A percentile compares a stretch with the other conserved stretches of the same genome.
Evolutionary conservation across 495 filamentous ascomycete genomes (phyloP).

Genomic region (Penicillium samsonianum): DNA sequence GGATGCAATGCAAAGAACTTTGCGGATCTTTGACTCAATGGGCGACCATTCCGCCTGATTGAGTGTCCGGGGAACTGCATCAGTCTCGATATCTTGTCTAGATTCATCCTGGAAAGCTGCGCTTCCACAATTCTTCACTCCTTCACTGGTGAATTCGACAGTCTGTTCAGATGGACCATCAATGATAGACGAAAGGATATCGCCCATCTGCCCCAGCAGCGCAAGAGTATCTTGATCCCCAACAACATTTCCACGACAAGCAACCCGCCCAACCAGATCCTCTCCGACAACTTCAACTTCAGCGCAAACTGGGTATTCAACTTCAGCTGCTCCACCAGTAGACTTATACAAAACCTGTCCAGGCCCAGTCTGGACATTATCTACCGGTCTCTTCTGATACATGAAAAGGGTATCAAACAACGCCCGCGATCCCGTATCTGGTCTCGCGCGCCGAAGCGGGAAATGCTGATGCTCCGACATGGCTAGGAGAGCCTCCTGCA

Average conservation of each 20-base stretch:
- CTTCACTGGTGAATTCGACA: slow-evolving; percentile 48
- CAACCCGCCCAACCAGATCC: slow-evolving; percentile 64
- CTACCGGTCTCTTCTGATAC: slow-evolving; percentile 60
- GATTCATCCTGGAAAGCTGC: slow-evolving; percentile 27
- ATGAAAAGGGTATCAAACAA: slow-evolving; percentile 87
- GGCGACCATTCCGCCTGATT: slow-evolving; percentile 19
- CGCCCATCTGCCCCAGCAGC: slow-evolving; percentile 57
- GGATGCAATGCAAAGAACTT: slow-evolving; percentile 64
- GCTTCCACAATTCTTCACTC: slow-evolving; percentile 56
- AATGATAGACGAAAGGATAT: slow-evolving; percentile 55
- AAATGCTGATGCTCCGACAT: slow-evolving; percentile 56
- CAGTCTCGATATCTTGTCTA: background rate
- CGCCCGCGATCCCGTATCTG: slow-evolving; percentile 24
- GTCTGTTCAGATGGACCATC: slow-evolving; percentile 45
- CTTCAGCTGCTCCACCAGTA: slow-evolving; percentile 57
- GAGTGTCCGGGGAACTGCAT: background rate
- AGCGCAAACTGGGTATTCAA: slow-evolving; percentile 78
- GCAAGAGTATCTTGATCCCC: slow-evolving; percentile 39
- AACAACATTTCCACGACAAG: slow-evolving; percentile 59
- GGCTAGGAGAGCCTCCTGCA: slow-evolving; percentile 67
- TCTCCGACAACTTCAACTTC: slow-evolving; percentile 67
- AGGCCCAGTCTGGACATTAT: background rate
- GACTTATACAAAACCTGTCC: slow-evolving; percentile 51
- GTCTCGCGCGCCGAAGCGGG: slow-evolving; percentile 39
- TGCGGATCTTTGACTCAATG: slow-evolving; percentile 55